Evolutionary conservation across 495 filamentous ascomycete genomes (phyloP).

Genomic region (Talaromyces proteolyticus): DNA sequence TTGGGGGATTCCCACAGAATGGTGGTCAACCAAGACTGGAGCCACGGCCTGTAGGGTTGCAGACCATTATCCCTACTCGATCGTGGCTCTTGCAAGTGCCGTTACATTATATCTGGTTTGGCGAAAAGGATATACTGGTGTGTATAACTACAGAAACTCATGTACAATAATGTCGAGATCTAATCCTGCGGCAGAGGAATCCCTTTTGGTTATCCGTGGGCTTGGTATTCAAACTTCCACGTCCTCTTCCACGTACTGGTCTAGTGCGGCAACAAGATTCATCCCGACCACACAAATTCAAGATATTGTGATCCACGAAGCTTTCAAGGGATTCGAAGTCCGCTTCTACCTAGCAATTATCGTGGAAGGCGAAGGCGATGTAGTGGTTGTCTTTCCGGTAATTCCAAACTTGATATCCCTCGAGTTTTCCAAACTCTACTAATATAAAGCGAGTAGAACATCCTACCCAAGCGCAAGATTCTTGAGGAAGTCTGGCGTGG

Average conservation of each 20-base stretch:
- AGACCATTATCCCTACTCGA: constrained; percentile 27
- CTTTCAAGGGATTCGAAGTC: constrained; percentile 89
- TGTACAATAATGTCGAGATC: constrained; percentile 10
- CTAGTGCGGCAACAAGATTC: constrained; percentile 68
- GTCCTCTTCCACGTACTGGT: constrained; percentile 56
- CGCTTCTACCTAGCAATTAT: constrained; percentile 84
- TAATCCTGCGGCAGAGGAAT: constrained; percentile 55
- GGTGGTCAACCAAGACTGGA: constrained; percentile 28
- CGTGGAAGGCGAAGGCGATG: constrained; percentile 82
- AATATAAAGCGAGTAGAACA: constrained; percentile 30
- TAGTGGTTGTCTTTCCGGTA: constrained; percentile 90
- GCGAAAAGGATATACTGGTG: constrained; percentile 44
- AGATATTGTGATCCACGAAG: constrained; percentile 92
- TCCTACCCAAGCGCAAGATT: constrained; percentile 64
- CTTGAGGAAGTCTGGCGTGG: constrained; percentile 86
- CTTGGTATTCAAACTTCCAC: constrained; percentile 88
- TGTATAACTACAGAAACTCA: constrained; percentile 3
- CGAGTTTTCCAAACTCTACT: constrained; percentile 8
- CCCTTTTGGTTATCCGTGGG: constrained; percentile 79
- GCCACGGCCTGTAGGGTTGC: constrained; percentile 25
- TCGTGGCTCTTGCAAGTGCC: constrained; percentile 19
- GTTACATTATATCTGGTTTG: constrained; percentile 41
- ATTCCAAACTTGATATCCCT: constrained; percentile 12
- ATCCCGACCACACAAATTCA: constrained; percentile 89
- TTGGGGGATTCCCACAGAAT: constrained; percentile 10